Evolutionary conservation across 2,329 filamentous ascomycete genomes (phyloP).

Genomic region (Herpotrichia juniperi): DNA sequence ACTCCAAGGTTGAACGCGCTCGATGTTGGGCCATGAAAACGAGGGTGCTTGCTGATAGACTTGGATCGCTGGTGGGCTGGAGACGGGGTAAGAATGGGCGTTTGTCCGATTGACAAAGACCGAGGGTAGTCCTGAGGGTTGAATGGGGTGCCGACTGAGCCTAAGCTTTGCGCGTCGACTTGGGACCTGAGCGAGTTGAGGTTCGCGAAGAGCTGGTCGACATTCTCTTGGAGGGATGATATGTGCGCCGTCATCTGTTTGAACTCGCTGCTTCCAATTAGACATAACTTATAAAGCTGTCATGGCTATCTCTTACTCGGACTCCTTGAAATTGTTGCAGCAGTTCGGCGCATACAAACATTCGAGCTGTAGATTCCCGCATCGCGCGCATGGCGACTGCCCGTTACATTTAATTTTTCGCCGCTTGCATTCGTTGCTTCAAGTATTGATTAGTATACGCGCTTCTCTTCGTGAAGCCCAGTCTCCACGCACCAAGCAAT

Average conservation of each 20-base stretch:
- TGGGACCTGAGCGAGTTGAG: conserved; percentile 69
- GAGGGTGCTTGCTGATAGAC: conserved; percentile 57
- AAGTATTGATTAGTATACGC: conserved; percentile 14
- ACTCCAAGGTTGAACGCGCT: conserved; percentile 84
- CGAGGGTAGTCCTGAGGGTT: conserved; percentile 35
- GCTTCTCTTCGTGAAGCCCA: conserved; percentile 20
- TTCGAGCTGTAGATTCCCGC: conserved; percentile 67
- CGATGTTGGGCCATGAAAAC: conserved; percentile 85
- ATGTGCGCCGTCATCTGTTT: conserved; percentile 80
- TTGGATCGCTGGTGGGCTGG: conserved; percentile 47
- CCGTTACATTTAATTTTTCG: conserved; percentile 74
- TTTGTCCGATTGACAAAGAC: conserved; percentile 44
- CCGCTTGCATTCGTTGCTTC: conserved; percentile 68
- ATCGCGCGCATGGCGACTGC: conserved; percentile 68
- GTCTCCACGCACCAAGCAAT: conserved; percentile 65
- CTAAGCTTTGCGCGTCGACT: conserved; percentile 41
- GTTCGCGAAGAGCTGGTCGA: conserved; percentile 75
- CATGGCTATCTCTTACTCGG: conserved; percentile 61
- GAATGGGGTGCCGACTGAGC: conserved; percentile 37
- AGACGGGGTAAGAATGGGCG: conserved; percentile 40
- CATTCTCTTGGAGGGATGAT: conserved; percentile 78
- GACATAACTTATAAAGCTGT: background rate
- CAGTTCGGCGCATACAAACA: conserved; percentile 71
- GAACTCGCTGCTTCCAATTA: conserved; percentile 67
- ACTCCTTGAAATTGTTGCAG: conserved; percentile 87